Evolutionary conservation across 495 filamentous ascomycete species (phyloP).

Genomic region (Podospora comata): DNA sequence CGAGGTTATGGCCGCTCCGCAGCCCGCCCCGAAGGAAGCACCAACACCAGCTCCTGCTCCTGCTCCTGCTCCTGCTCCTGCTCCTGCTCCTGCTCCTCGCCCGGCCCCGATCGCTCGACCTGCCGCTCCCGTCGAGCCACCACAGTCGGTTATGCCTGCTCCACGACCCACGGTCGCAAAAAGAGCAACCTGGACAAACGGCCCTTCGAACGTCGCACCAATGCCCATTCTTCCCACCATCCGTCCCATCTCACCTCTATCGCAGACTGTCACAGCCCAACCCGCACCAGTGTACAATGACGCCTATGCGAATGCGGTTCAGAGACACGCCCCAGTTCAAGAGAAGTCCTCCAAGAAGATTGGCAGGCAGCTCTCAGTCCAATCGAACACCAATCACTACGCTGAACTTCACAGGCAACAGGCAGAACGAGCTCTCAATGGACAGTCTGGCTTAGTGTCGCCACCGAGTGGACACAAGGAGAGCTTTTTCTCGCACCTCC

Average conservation of each 20-base stretch:
- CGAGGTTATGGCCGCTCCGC: conserved; percentile 35
- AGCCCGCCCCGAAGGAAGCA: conserved; percentile 14
- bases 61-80: too few species aligned
- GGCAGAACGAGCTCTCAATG: conserved; percentile 85
- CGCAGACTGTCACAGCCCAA: conserved; percentile 88
- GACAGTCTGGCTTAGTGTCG: conserved; percentile 63
- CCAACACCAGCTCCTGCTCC: conserved; percentile 33
- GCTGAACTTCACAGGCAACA: conserved; percentile 85
- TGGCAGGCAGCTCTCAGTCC: conserved; percentile 89
- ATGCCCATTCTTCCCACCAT: conserved; percentile 99
- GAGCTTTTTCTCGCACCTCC: conserved; percentile 94
- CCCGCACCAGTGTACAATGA: conserved; percentile 56
- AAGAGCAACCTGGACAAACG: conserved; percentile 83
- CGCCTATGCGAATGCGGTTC: conserved; percentile 33
- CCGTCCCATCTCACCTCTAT: conserved; percentile 87
- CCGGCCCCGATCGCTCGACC: conserved; percentile 58
- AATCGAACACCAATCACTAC: conserved; percentile 89
- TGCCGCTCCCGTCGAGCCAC: conserved; percentile 47
- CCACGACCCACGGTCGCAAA: conserved; percentile 61
- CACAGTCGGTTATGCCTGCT: conserved; percentile 44
- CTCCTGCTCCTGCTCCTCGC: conserved; percentile 38
- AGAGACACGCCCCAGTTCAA: conserved; percentile 42
- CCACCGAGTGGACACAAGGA: conserved; percentile 74
- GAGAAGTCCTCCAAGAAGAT: conserved; percentile 85
- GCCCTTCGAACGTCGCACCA: conserved; percentile 76